Conservation (phyloP, 495 filamentous ascomycete genomes). For the Barbatosphaeria neglecta region DNA sequence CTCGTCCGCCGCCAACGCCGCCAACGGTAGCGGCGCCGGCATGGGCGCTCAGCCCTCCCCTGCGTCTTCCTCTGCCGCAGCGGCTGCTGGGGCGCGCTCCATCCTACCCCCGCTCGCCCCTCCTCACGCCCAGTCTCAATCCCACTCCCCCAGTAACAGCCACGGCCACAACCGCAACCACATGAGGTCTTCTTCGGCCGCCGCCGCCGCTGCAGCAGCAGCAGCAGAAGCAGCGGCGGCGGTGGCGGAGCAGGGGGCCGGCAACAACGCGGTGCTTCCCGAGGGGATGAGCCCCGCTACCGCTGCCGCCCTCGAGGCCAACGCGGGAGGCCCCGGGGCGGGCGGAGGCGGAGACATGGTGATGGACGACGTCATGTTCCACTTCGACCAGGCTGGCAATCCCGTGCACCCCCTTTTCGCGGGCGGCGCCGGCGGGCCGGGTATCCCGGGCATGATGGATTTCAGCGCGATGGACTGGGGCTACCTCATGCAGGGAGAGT, state of each 20-base stretch:
- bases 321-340: neutral
- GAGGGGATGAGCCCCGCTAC: neutral
- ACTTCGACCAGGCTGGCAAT: neutral
- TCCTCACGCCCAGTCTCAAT: too few relatives aligned
- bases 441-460: neutral
- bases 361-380: neutral
- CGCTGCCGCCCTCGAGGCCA: neutral
- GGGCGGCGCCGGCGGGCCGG: neutral
- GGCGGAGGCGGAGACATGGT: neutral
- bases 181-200: too few relatives aligned
- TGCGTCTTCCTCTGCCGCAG: too few relatives aligned
- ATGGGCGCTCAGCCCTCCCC: too few relatives aligned
- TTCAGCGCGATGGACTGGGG: constrained; percentile 5
- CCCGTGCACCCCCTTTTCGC: neutral
- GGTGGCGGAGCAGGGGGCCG: too few relatives aligned
- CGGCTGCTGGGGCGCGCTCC: too few relatives aligned
- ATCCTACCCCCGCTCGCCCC: too few relatives aligned
- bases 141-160: too few relatives aligned
- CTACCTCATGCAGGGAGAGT: constrained; percentile 2
- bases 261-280: too few relatives aligned
- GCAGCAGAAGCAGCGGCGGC: too few relatives aligned
- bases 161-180: too few relatives aligned
- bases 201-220: too few relatives aligned
- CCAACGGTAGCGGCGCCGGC: neutral
- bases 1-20: neutral